These are phyloP conservation scores for Ambrosia artemisiifolia DNA, from an alignment of 129 eudicot species.

Conservation along the genomic window DNA sequence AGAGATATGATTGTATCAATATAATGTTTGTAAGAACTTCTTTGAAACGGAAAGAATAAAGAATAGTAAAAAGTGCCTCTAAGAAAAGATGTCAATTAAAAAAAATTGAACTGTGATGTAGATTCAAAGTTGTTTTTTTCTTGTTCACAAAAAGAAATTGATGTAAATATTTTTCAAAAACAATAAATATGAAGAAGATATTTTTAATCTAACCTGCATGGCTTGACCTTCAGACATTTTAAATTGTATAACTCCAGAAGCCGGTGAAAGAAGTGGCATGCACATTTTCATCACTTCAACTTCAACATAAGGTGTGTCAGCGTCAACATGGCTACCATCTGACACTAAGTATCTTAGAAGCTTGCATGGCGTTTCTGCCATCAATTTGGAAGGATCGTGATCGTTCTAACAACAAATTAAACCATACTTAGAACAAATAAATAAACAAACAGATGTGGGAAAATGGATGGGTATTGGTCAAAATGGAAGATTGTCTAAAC, in stretches of 20 bases:
- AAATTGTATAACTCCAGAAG: slow-evolving; percentile 81
- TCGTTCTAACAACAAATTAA: slow-evolving; percentile 59
- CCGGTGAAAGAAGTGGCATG: slow-evolving; percentile 99
- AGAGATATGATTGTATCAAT: neutral
- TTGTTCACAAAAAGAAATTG: neutral
- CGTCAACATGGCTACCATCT: slow-evolving; percentile 91
- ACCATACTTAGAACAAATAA: slow-evolving; percentile 5
- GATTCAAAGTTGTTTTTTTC: no score
- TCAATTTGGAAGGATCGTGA: slow-evolving; percentile 92
- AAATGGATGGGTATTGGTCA: neutral
- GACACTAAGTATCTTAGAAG: slow-evolving; percentile 72
- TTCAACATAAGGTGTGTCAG: slow-evolving; percentile 94
- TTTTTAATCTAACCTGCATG: slow-evolving; percentile 71
- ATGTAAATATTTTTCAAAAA: neutral
- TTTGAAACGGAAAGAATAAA: neutral
- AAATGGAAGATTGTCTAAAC: neutral
- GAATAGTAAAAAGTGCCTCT: neutral
- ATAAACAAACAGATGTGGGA: neutral
- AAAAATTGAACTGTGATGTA: no score
- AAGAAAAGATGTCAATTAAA: no score
- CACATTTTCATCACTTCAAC: slow-evolving; percentile 99
- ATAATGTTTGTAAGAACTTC: neutral
- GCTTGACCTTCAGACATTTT: slow-evolving; percentile 98
- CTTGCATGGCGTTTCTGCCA: slow-evolving; percentile 99
- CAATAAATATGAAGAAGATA: neutral